These are phyloP conservation scores for Lizonia empirigonia DNA, from an alignment of 2,329 filamentous ascomycete species.

Conservation along the genomic window DNA sequence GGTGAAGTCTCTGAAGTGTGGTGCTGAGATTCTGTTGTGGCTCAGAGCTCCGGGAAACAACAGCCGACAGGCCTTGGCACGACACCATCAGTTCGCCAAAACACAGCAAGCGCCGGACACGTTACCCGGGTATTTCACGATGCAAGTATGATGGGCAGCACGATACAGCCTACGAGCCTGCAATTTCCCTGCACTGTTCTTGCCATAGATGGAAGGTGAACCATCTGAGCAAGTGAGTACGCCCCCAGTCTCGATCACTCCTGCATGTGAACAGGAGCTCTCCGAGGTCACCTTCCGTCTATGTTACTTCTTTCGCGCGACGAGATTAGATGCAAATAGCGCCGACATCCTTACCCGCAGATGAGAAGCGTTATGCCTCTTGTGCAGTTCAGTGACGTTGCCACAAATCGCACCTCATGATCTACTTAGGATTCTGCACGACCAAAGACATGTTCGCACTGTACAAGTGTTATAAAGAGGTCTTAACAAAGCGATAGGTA, in stretches of 20 bases:
- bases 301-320: too few relatives aligned
- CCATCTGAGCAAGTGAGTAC: neutral
- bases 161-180: neutral
- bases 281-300: too few relatives aligned
- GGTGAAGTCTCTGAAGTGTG: conserved; percentile 6
- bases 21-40: conserved; percentile 1
- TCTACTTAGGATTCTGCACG: too few relatives aligned
- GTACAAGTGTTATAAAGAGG: too few relatives aligned
- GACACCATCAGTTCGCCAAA: conserved; percentile 2
- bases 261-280: too few relatives aligned
- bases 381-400: too few relatives aligned
- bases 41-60: neutral
- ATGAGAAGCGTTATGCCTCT: too few relatives aligned
- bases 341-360: too few relatives aligned
- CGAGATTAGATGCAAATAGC: too few relatives aligned
- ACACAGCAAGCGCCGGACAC: conserved; percentile 4
- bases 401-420: too few relatives aligned
- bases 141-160: neutral
- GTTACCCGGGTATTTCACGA: neutral
- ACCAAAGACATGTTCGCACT: too few relatives aligned
- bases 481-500: too few relatives aligned
- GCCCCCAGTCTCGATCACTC: neutral
- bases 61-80: neutral
- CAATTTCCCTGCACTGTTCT: neutral
- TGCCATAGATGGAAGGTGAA: neutral